Evolutionary conservation across 169 alveolate genomes (phyloP).

Genomic region (Eimeria necatrix): DNA sequence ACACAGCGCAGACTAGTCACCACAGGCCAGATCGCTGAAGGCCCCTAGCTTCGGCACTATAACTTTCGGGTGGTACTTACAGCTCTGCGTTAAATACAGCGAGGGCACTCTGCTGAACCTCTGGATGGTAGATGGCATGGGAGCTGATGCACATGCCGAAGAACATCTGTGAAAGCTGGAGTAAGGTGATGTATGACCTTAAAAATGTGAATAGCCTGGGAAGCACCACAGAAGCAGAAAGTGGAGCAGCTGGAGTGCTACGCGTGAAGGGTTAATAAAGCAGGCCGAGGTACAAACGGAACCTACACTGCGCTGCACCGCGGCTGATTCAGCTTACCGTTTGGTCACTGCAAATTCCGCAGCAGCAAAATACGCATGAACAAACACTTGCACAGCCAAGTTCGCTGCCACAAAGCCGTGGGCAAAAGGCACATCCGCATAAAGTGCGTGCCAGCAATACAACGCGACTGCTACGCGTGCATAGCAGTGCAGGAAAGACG

Average conservation of each 20-base stretch:
- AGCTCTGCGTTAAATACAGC: constrained; percentile 70
- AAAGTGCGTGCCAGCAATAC: constrained; percentile 85
- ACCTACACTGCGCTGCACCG: too few species aligned
- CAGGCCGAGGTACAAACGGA: too few species aligned
- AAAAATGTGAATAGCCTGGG: constrained; percentile 61
- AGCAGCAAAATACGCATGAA: constrained; percentile 85
- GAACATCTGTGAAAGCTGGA: constrained; percentile 76
- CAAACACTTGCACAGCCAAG: constrained; percentile 82
- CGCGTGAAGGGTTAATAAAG: too few species aligned
- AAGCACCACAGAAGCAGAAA: neutral
- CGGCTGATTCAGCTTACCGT: constrained; percentile 4
- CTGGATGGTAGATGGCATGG: constrained; percentile 75
- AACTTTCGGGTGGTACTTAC: neutral
- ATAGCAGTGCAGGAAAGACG: constrained; percentile 72
- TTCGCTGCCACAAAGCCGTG: constrained; percentile 85
- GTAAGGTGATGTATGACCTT: constrained; percentile 69
- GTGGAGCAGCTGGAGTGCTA: neutral
- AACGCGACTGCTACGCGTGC: constrained; percentile 79
- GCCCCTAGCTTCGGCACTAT: neutral
- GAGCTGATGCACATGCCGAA: constrained; percentile 74
- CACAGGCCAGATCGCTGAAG: neutral
- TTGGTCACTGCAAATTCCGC: constrained; percentile 74
- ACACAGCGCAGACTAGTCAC: neutral
- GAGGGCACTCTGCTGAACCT: constrained; percentile 64
- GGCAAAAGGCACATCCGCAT: constrained; percentile 84